Percentiles rank a stretch among this genome's conserved stretches.
Conservation (phyloP, 768 basidiomycete species). For the Hericium erinaceus region DNA sequence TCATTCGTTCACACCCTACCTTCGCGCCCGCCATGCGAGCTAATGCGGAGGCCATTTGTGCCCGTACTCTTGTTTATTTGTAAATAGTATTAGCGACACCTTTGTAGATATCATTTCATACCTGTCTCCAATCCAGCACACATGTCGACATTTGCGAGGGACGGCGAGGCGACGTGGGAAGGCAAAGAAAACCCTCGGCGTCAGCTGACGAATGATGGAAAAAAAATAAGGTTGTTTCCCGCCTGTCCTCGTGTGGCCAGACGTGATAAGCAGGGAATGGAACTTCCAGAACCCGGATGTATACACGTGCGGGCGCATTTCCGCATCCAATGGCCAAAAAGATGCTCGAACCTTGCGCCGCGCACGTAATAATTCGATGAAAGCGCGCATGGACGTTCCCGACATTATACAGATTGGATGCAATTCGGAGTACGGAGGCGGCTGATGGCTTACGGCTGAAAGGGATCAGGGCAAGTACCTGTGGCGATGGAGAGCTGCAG, state of each 20-base stretch:
- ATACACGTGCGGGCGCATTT: not conserved
- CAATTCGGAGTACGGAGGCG: too few species aligned
- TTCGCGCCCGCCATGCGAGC: constrained; percentile 3
- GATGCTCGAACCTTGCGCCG: not conserved
- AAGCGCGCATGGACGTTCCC: too few species aligned
- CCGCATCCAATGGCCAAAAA: not conserved
- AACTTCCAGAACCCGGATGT: not conserved
- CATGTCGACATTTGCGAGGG: not conserved
- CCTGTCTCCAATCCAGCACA: not conserved
- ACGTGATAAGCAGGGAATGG: not conserved
- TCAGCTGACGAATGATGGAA: not conserved
- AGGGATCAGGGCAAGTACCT: too few species aligned
- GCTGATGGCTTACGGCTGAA: too few species aligned
- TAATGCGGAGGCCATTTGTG: constrained; percentile 3
- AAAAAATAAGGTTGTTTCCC: not conserved
- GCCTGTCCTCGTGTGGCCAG: not conserved
- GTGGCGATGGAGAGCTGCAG: too few species aligned
- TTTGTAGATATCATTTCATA: not conserved
- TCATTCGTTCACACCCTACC: constrained; percentile 8
- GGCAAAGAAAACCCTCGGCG: not conserved
- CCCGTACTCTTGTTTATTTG: constrained; percentile 9
- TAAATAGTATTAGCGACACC: constrained; percentile 9
- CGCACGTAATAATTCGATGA: not conserved
- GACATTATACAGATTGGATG: too few species aligned
- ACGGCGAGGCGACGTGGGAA: not conserved